These are phyloP conservation scores for Tulasnella sp. DNA, from an alignment of 768 basidiomycete species.

Conservation along the genomic window DNA sequence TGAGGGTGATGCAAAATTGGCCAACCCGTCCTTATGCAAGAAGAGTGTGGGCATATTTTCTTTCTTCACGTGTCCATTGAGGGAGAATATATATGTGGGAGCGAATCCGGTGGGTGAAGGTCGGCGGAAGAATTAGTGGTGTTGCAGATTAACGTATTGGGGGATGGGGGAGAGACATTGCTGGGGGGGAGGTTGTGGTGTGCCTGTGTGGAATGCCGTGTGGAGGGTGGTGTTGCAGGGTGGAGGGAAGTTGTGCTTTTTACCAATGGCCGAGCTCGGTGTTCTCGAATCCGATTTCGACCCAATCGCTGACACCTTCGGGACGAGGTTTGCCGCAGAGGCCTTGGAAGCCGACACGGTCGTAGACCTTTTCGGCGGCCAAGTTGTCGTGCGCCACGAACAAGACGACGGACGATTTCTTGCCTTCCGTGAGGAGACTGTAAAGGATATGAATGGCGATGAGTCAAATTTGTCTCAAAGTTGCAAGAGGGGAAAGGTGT, in stretches of 20 bases:
- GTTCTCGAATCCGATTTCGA: constrained; percentile 62
- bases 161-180: neutral
- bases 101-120: neutral
- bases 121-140: neutral
- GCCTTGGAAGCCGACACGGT: constrained; percentile 63
- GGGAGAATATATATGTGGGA: neutral
- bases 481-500: neutral
- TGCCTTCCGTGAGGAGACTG: constrained; percentile 37
- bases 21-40: constrained; percentile 4
- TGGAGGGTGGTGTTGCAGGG: neutral
- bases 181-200: neutral
- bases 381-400: constrained; percentile 60
- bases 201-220: neutral
- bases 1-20: constrained; percentile 1
- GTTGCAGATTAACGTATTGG: neutral
- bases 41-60: constrained; percentile 3
- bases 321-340: constrained; percentile 40
- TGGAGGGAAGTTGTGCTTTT: neutral
- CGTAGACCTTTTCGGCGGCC: constrained; percentile 57
- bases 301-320: constrained; percentile 49
- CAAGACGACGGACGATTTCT: constrained; percentile 53
- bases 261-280: constrained; percentile 63
- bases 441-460: neutral
- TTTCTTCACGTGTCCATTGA: neutral
- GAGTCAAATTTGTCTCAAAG: constrained; percentile 34